Base-by-base conservation (phyloP, 2,329 filamentous ascomycete species). In the Emericellopsis atlantica region DNA sequence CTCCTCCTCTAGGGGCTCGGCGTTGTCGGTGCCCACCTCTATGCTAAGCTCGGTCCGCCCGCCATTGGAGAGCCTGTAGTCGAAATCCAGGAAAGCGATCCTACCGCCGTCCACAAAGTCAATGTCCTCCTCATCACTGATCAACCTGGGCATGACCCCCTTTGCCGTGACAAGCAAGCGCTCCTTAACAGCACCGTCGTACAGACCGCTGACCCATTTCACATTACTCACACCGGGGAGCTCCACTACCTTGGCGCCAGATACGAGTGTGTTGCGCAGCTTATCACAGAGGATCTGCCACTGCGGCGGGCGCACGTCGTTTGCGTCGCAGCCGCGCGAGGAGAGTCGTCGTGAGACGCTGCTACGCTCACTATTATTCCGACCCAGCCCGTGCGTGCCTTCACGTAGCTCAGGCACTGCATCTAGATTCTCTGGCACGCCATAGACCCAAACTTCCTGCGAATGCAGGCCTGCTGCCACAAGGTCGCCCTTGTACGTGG, bases 21-120 rank as follows among this genome's bases (percentile, higher is more conserved):
- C 76, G 37, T 79, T 69, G 21, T 72, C 72, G 26, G 79, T 77
- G 10, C 85, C 85, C 22, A 90, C 76, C 53, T 90, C 84, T 40
- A 92, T 81, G 2, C 70, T 79, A 34, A 84, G 59, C 44, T 82
- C 73, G 1, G 59, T 61, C 42, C 68, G 66, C 35, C 60, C 56
- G 4, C 80, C 81, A 53, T 84, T 65, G 5, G 53, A 59, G 2
- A 69, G 50, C 1, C 69, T 64, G 49, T 83, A 83, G 47, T 81
- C 74, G 55, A 90, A 90, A 55, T 90, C 84, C 36, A 89, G 64
- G 8, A 90, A 62, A 9, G 75, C 72, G 35, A 92, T 65, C 45
- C 84, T 73, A 12, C 84, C 84, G 6, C 84, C 84, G 51, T 90
- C 85, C n/a, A 85, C 72, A 47, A 85, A 84, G 51, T 84, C 75